Percentiles rank a stretch among this genome's conserved stretches.
These are phyloP conservation scores for Leccinum subtestaceum DNA, from an alignment of 768 basidiomycete genomes.

Conservation along the genomic window DNA sequence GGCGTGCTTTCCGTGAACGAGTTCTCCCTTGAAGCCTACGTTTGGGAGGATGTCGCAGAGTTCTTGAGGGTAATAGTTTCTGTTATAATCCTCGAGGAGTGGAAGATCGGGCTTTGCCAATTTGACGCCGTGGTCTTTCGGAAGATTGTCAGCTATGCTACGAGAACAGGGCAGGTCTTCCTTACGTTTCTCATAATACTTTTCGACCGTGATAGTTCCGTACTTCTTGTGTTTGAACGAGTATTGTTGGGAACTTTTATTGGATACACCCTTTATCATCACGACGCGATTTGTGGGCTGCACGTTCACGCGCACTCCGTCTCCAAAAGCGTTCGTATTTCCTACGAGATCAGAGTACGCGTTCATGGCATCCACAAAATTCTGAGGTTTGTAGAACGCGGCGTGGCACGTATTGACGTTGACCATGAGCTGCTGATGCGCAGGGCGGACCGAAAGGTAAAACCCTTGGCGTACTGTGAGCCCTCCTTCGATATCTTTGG, in stretches of 20 bases:
- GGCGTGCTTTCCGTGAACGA: slow-evolving; percentile 43
- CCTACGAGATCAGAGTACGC: slow-evolving; percentile 44
- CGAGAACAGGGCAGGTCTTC: background rate
- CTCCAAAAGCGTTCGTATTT: slow-evolving; percentile 52
- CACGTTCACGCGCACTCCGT: slow-evolving; percentile 59
- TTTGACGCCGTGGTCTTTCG: slow-evolving; percentile 38
- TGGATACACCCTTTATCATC: slow-evolving; percentile 56
- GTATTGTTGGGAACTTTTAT: slow-evolving; percentile 36
- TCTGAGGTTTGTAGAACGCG: slow-evolving; percentile 43
- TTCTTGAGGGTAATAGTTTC: slow-evolving; percentile 43
- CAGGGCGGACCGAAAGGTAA: slow-evolving; percentile 39
- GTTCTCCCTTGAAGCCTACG: slow-evolving; percentile 46
- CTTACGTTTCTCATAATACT: slow-evolving; percentile 46
- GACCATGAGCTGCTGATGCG: slow-evolving; percentile 48
- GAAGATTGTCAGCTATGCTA: background rate
- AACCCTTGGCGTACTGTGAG: slow-evolving; percentile 55
- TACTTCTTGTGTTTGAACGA: slow-evolving; percentile 38
- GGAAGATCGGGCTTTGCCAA: slow-evolving; percentile 37
- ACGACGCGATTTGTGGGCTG: slow-evolving; percentile 66
- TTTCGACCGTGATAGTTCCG: slow-evolving; percentile 39
- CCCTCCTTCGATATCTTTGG: slow-evolving; percentile 45
- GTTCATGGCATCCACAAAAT: slow-evolving; percentile 40
- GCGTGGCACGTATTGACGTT: slow-evolving; percentile 52
- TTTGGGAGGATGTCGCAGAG: slow-evolving; percentile 44
- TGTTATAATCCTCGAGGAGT: slow-evolving; percentile 40